Conservation (phyloP, 164 flowering plant genomes). For the Pachysandra terminalis region DNA sequence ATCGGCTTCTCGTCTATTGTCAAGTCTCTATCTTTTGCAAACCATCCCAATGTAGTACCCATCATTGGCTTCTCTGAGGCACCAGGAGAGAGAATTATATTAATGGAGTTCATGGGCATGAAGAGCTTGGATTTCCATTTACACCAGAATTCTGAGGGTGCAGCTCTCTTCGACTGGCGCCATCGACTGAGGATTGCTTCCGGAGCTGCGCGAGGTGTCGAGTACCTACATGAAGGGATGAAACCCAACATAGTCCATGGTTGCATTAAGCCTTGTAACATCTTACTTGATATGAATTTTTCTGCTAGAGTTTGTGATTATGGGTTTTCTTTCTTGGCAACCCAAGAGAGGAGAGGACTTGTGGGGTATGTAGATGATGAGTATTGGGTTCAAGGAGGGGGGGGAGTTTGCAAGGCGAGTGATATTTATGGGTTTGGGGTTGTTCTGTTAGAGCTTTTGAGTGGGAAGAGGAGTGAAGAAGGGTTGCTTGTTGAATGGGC, state of each 20-base stretch:
- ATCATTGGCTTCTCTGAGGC: conserved; percentile 51
- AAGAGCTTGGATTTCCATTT: conserved; percentile 43
- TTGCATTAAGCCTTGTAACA: conserved; percentile 48
- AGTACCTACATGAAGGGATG: conserved; percentile 48
- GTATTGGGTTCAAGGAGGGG: conserved; percentile 37
- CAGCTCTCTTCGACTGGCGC: conserved; percentile 39
- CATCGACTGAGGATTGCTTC: conserved; percentile 43
- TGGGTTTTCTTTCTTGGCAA: conserved; percentile 47
- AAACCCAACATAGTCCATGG: conserved; percentile 49
- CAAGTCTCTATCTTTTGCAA: conserved; percentile 43
- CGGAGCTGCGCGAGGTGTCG: conserved; percentile 50
- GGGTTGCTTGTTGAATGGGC: conserved; percentile 53
- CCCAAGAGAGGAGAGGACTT: conserved; percentile 38
- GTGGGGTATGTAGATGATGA: conserved; percentile 58
- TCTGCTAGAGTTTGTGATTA: conserved; percentile 45
- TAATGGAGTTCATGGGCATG: conserved; percentile 43
- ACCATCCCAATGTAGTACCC: conserved; percentile 48
- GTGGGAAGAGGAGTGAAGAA: conserved; percentile 44
- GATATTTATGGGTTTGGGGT: conserved; percentile 68
- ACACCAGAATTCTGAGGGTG: conserved; percentile 40
- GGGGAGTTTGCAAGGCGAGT: conserved; percentile 46
- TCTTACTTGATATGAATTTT: conserved; percentile 41
- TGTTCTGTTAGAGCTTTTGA: conserved; percentile 57
- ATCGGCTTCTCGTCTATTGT: conserved; percentile 38
- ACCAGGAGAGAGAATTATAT: conserved; percentile 58